Conservation (phyloP, 768 basidiomycete genomes). For the Lactifluus rugatus region DNA sequence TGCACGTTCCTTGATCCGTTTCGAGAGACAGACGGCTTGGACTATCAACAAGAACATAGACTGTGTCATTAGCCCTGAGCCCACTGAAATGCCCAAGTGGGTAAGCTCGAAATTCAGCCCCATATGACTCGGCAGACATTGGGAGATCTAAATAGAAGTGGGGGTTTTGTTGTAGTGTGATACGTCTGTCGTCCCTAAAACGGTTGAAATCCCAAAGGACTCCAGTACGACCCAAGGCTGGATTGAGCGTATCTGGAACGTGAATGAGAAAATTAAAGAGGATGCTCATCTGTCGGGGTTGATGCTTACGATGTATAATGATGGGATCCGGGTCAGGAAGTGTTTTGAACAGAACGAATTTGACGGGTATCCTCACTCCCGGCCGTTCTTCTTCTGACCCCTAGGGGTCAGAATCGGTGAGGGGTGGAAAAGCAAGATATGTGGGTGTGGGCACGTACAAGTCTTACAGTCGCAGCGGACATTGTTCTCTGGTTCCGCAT, state of each 20-base stretch:
- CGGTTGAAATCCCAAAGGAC: not conserved
- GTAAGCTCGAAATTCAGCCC: not conserved
- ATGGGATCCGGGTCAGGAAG: not conserved
- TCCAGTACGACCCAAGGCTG: not conserved
- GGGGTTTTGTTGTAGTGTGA: conserved; percentile 1
- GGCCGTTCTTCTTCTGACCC: not conserved
- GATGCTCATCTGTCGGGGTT: too few relatives aligned
- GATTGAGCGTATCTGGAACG: not conserved
- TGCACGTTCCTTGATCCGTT: not conserved
- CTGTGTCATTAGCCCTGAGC: not conserved
- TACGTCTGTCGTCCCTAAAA: not conserved
- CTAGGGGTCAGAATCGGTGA: not conserved
- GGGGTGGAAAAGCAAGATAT: not conserved
- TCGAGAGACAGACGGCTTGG: conserved; percentile 1
- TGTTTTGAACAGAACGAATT: not conserved
- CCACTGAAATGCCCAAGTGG: not conserved
- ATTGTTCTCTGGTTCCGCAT: too few relatives aligned
- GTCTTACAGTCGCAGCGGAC: not conserved
- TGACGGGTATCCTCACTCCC: not conserved
- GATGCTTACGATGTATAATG: not conserved
- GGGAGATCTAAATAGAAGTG: not conserved
- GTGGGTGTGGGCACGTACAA: not conserved
- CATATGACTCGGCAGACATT: not conserved
- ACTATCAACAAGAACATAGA: not conserved
- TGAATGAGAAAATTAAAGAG: not conserved